phyloP scores from a whole-genome alignment of 2,329 filamentous ascomycete species.

The Chaetomium strumarium region DNA sequence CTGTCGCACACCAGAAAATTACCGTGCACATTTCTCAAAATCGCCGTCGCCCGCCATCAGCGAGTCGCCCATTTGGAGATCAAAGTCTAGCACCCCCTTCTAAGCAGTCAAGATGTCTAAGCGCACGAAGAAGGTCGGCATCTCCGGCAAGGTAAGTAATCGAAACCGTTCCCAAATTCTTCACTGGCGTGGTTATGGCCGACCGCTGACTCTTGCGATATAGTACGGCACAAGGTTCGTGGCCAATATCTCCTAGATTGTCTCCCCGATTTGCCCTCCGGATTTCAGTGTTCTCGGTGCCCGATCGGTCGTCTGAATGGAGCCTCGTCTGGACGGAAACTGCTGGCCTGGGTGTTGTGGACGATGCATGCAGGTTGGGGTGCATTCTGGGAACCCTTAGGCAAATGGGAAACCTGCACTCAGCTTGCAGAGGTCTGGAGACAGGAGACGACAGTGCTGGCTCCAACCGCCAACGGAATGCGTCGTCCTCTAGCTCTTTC shows the following conservation, averaged over 20 bases:
- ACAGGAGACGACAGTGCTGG: neutral
- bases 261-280: conserved; percentile 26
- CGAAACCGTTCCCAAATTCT: conserved; percentile 1
- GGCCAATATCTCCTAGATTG: conserved; percentile 13
- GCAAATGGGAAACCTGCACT: neutral
- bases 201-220: conserved; percentile 13
- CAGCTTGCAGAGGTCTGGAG: neutral
- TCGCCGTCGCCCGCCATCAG: conserved; percentile 22
- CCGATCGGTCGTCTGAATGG: conserved; percentile 1
- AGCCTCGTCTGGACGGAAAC: neutral
- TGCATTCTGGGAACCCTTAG: no score
- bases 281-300: conserved; percentile 1
- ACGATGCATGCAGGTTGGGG: neutral
- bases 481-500: neutral
- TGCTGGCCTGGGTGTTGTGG: neutral
- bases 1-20: conserved; percentile 24
- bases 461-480: neutral
- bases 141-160: conserved; percentile 65
- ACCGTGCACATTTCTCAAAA: conserved; percentile 26
- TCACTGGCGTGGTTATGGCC: neutral
- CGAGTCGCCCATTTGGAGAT: conserved; percentile 22
- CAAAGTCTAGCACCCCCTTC: conserved; percentile 23
- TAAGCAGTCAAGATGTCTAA: conserved; percentile 74
- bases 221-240: conserved; percentile 92
- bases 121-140: conserved; percentile 97